Evolutionary conservation across 2,329 filamentous ascomycete species (phyloP).

Genomic region (Penicillium sp.): DNA sequence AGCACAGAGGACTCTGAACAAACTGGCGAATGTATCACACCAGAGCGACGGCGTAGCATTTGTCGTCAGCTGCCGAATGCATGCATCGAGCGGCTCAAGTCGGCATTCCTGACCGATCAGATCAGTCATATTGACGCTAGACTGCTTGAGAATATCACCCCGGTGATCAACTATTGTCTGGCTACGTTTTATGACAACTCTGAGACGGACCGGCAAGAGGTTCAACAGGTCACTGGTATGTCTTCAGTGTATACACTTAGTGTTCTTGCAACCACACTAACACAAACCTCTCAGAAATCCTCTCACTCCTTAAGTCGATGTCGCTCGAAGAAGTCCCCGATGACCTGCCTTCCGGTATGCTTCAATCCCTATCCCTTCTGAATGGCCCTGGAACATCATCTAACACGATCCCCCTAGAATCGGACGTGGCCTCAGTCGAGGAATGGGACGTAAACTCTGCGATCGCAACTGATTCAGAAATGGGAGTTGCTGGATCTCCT

Average conservation of each 20-base stretch:
- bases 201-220: conserved; percentile 36
- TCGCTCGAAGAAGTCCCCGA: conserved; percentile 38
- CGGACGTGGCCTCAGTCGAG: conserved; percentile 41
- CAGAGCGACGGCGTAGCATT: conserved; percentile 25
- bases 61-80: conserved; percentile 33
- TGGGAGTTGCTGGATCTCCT: conserved; percentile 38
- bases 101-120: conserved; percentile 28
- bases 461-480: conserved; percentile 43
- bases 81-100: conserved; percentile 35
- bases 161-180: conserved; percentile 41
- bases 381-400: neutral
- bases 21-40: conserved; percentile 13
- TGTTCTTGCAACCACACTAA: neutral
- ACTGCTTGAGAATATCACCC: conserved; percentile 36
- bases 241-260: neutral
- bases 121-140: conserved; percentile 34
- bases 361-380: conserved; percentile 10
- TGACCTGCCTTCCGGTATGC: conserved; percentile 41
- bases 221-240: conserved; percentile 38
- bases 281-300: conserved; percentile 25
- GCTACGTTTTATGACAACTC: conserved; percentile 37
- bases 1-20: conserved; percentile 22
- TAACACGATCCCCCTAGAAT: conserved; percentile 29
- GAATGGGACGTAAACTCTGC: conserved; percentile 45
- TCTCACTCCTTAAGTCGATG: conserved; percentile 35